These are phyloP conservation scores for Petunia hybrid DNA, from an alignment of 305 asterid species.

Conservation along the genomic window DNA sequence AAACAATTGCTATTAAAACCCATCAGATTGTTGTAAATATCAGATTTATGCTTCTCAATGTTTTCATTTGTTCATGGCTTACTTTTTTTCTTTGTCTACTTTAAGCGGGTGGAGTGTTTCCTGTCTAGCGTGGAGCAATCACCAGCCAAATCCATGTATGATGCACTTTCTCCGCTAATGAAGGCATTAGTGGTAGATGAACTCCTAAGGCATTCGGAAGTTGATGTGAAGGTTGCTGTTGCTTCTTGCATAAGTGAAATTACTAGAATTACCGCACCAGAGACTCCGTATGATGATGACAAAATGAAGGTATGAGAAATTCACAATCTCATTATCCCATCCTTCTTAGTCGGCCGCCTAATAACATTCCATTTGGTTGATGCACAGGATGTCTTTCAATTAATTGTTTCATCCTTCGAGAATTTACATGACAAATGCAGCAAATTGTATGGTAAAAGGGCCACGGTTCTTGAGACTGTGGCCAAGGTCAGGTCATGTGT, in stretches of 20 bases:
- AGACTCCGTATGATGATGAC: too few relatives aligned
- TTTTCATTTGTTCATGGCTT: conserved; percentile 14
- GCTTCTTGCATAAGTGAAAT: conserved; percentile 38
- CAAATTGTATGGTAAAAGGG: conserved; percentile 61
- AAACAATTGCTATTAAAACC: too few relatives aligned
- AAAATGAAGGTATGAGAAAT: background rate
- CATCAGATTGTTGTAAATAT: too few relatives aligned
- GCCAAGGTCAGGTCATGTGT: conserved; percentile 74
- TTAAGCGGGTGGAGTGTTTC: conserved; percentile 7
- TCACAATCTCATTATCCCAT: background rate
- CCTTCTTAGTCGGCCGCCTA: background rate
- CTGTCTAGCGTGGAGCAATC: conserved; percentile 32
- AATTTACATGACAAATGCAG: conserved; percentile 46
- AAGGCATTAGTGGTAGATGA: conserved; percentile 31
- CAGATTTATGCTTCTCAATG: background rate
- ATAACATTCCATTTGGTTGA: too few relatives aligned
- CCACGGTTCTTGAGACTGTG: conserved; percentile 65
- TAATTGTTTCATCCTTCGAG: conserved; percentile 54
- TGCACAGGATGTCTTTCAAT: conserved; percentile 65
- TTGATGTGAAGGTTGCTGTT: background rate
- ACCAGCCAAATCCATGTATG: conserved; percentile 26
- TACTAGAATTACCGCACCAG: background rate
- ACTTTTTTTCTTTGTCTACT: background rate
- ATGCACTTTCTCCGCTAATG: conserved; percentile 23
- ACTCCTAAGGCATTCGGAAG: conserved; percentile 32